Evolutionary conservation across 2,329 filamentous ascomycete species (phyloP).

Genomic region (Sporothrix schenckii): DNA sequence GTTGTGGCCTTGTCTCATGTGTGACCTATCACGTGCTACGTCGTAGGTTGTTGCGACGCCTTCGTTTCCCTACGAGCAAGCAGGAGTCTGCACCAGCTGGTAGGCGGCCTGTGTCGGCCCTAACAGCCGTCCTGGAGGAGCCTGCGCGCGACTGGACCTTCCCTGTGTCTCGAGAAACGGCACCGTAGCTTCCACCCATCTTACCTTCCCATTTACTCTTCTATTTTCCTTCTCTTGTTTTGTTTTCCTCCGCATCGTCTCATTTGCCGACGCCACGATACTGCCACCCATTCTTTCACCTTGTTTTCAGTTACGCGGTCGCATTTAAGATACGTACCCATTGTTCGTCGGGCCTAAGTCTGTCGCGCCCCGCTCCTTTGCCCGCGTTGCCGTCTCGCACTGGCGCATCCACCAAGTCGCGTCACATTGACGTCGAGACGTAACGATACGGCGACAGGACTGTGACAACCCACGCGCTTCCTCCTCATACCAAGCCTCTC

Average conservation of each 20-base stretch:
- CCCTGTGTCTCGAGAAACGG: background rate
- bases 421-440: background rate
- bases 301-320: background rate
- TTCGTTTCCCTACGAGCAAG: too few species aligned
- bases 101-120: background rate
- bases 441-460: background rate
- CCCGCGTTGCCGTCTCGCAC: background rate
- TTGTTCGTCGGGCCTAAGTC: background rate
- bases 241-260: background rate
- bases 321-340: background rate
- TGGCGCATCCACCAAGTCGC: background rate
- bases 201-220: background rate
- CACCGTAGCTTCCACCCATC: background rate
- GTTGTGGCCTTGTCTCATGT: background rate
- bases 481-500: background rate
- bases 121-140: background rate
- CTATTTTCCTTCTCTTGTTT: background rate
- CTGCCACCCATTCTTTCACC: background rate
- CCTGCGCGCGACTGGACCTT: background rate
- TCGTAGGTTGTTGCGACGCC: background rate
- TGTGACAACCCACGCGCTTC: background rate
- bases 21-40: background rate
- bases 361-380: background rate
- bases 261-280: background rate
- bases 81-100: background rate